Percentiles rank a stretch among this genome's conserved stretches.
phyloP scores from a whole-genome alignment of 2,329 filamentous ascomycete genomes.

The Sporothrix protearum region DNA sequence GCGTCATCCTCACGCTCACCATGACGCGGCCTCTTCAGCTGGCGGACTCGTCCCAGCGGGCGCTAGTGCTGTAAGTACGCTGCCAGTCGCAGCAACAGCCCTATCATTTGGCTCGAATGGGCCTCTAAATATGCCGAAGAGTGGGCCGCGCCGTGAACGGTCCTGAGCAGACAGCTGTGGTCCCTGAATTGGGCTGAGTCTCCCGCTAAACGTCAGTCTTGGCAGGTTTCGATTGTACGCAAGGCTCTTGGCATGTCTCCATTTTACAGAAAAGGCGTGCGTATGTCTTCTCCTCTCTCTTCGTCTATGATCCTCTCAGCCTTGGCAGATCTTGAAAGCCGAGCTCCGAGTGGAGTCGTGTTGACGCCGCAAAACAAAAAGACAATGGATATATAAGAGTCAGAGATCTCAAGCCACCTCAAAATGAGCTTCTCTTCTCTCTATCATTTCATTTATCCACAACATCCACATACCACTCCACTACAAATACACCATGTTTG shows the following conservation, averaged over 20 bases:
- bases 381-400: not conserved
- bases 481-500: not conserved
- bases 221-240: not conserved
- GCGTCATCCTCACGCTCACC: not conserved
- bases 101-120: not conserved
- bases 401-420: not conserved
- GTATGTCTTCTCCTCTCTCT: not conserved
- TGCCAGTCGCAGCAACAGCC: not conserved
- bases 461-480: not conserved
- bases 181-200: not conserved
- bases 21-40: slow-evolving; percentile 12
- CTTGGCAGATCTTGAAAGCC: not conserved
- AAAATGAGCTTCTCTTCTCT: not conserved
- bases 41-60: slow-evolving; percentile 1
- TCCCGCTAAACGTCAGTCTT: no score
- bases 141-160: not conserved
- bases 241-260: not conserved
- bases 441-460: not conserved
- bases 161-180: not conserved
- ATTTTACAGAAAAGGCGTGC: not conserved
- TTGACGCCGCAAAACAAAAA: not conserved
- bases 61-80: not conserved
- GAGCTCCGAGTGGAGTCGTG: not conserved
- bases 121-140: no score
- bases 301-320: not conserved